Evolutionary conservation across 225 moss, liverwort and hornwort species (phyloP).

Genomic region (Lunularia cruciata): DNA sequence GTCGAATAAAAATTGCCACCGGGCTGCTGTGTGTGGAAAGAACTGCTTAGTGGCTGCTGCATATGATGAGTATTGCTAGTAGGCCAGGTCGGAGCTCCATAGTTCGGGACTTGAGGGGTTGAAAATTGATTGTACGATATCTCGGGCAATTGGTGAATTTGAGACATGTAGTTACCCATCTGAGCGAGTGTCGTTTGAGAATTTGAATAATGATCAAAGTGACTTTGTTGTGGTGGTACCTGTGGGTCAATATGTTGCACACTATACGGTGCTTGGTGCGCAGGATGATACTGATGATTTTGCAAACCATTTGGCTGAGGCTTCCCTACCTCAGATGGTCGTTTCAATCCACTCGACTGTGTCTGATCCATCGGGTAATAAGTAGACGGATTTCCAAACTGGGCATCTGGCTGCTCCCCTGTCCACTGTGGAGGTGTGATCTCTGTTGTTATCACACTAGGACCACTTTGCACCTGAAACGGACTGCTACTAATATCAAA

Average conservation of each 20-base stretch:
- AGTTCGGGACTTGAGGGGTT: slow-evolving; percentile 23
- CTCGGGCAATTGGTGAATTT: slow-evolving; percentile 22
- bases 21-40: slow-evolving; percentile 25
- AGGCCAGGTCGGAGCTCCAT: slow-evolving; percentile 12
- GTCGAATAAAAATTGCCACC: background rate
- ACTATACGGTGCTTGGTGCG: slow-evolving; percentile 10
- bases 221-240: slow-evolving; percentile 9
- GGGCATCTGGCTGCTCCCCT: slow-evolving; percentile 4
- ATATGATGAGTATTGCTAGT: background rate
- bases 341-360: background rate
- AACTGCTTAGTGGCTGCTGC: slow-evolving; percentile 37
- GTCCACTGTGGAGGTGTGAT: slow-evolving; percentile 23
- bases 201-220: slow-evolving; percentile 13
- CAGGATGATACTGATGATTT: slow-evolving; percentile 5
- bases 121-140: slow-evolving; percentile 19
- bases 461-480: background rate
- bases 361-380: slow-evolving; percentile 21
- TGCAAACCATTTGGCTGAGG: slow-evolving; percentile 1
- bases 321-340: slow-evolving; percentile 12
- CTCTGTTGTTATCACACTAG: slow-evolving; percentile 2
- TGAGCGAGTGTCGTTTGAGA: slow-evolving; percentile 14
- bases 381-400: slow-evolving; percentile 17
- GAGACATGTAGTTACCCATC: background rate
- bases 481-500: background rate
- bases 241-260: slow-evolving; percentile 21